Base-by-base conservation (phyloP, 2,329 filamentous ascomycete genomes). In the Calonectria crousiana region DNA sequence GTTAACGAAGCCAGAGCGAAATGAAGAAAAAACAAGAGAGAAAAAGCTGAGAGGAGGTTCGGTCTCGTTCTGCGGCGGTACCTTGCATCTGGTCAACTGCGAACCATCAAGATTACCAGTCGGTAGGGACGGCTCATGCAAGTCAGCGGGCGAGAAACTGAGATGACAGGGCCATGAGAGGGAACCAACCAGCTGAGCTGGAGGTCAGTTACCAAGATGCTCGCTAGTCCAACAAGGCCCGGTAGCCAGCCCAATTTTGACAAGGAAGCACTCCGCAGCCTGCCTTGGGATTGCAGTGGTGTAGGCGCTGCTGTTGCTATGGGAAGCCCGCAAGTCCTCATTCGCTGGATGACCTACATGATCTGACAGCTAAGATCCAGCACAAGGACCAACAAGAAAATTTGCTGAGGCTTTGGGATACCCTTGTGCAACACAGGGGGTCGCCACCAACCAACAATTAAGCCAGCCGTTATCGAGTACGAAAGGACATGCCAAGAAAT, bases 401-500 rank as follows among this genome's bases (percentile, higher is more conserved):
- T 65, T 36, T 60, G 70, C 65, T 70, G 69, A 74, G 66, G 67
- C 70, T 78, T 74, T 71, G 73, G 67, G 75, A 74, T 71, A 68
- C 53, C 70, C 70, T 76, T 73, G 51, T 65, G 69, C 73, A 41
- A 62, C 28, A 36, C 62, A 72, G 67, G 69, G 23, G 67, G 30
- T 20, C 65, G 44, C 71, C 65, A 68, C 74, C 58, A 62, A 58
- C 69, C 68, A 69, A 78, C 69, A 76, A 66, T 66, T 77, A 67
- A 72, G 71, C 72, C 69, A 75, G 72, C 71, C 71, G 67, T 75
- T 72, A 72, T 76, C 76, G 58, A 76, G 60, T 49, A 65, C 38
- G 38, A 49, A 62, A 49, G 60, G 56, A 49, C 51, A 41, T 69
- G 79, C 79, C 79, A 80, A 80, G 79, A 81, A 78, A 80, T 80